phyloP scores from a whole-genome alignment of 108 stramenopile genomes.

The Nitzschia sp. region DNA sequence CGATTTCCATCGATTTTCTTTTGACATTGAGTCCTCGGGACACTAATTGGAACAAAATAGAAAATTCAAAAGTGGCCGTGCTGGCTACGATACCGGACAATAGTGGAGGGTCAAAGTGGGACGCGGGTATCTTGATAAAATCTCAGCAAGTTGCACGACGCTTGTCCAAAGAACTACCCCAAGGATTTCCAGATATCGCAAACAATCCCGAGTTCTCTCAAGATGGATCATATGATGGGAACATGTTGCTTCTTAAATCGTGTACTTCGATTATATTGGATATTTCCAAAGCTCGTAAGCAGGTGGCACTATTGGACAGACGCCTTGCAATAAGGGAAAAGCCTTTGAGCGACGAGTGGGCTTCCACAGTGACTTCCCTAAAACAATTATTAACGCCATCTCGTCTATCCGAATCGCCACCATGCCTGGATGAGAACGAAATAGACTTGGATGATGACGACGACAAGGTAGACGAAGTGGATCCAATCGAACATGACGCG shows the following conservation, averaged over 20 bases:
- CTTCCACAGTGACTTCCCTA: conserved; percentile 7
- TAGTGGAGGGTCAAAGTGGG: background rate
- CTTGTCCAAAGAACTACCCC: conserved; percentile 5
- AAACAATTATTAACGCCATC: conserved; percentile 6
- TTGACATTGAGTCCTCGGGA: conserved; percentile 1
- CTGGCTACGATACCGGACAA: background rate
- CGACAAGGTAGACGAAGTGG: conserved; percentile 1
- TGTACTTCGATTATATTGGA: conserved; percentile 24
- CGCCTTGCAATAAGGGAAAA: background rate
- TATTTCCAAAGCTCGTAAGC: background rate
- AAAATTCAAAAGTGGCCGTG: background rate
- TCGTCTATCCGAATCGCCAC: background rate
- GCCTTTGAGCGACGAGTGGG: conserved; percentile 19
- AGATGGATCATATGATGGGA: background rate
- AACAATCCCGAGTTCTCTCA: background rate
- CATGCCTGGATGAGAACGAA: conserved; percentile 25
- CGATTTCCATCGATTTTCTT: conserved; percentile 14
- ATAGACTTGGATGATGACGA: conserved; percentile 22
- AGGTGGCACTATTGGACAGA: conserved; percentile 9
- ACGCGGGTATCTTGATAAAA: conserved; percentile 26
- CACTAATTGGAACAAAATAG: background rate
- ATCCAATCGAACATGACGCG: background rate
- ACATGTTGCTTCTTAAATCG: conserved; percentile 4
- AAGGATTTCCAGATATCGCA: conserved; percentile 1
- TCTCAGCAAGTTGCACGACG: conserved; percentile 12